Evolutionary conservation across 306 rosid species (phyloP).

Genomic region (Rosa persica): DNA sequence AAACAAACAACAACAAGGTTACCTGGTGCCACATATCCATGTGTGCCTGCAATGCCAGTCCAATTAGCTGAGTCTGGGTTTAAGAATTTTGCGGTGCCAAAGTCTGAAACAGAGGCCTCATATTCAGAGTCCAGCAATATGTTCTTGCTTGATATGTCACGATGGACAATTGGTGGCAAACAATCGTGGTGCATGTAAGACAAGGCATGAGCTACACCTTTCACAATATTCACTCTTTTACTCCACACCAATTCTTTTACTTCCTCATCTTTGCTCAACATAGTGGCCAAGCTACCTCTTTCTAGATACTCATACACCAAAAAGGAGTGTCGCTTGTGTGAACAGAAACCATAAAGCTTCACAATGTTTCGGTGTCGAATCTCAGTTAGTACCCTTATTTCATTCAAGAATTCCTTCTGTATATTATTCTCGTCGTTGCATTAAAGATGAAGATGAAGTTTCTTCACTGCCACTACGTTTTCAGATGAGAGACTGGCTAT

Average conservation of each 20-base stretch:
- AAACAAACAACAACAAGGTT: background rate
- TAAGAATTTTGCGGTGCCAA: background rate
- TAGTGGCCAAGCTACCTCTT: background rate
- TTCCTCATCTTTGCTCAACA: background rate
- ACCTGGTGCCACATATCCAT: constrained; percentile 23
- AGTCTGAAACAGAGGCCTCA: constrained; percentile 17
- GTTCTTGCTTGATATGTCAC: constrained; percentile 22
- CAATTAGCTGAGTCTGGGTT: background rate
- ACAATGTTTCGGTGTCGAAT: background rate
- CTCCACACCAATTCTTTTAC: background rate
- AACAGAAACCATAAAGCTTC: background rate
- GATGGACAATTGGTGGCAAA: constrained; percentile 10
- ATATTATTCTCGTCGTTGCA: background rate
- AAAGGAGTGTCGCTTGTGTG: background rate
- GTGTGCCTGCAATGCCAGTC: constrained; percentile 5
- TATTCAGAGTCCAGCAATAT: constrained; percentile 1
- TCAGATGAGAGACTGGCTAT: background rate
- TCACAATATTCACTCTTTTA: background rate
- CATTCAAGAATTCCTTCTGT: constrained; percentile 13
- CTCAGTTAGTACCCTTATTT: background rate
- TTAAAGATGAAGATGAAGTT: background rate
- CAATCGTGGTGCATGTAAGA: background rate
- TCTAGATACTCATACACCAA: background rate
- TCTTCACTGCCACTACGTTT: constrained; percentile 7
- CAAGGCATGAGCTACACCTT: background rate